Base-by-base conservation (phyloP, 2,329 filamentous ascomycete genomes). In the Trichophyton benhamiae region DNA sequence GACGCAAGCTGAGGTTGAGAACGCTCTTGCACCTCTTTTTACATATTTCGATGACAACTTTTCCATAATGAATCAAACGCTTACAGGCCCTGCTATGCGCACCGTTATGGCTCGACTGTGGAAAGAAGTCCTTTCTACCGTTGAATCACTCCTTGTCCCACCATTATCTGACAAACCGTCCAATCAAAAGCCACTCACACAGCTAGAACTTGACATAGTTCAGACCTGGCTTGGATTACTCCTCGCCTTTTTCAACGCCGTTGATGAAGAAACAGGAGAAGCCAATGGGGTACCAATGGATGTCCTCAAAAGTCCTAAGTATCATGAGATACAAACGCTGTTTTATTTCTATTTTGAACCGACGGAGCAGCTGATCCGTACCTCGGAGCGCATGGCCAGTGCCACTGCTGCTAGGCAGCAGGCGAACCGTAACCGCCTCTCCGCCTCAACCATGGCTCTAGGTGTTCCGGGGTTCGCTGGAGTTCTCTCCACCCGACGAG, bases 341-440 rank as follows among this genome's bases (percentile, higher is more conserved):
- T 95, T 96, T 78, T 99, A 97, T 81, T 99, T 97, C 80, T 99
- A 99, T 78, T 95, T 94, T 71, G 91, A 97, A 69, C 83, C 87
- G 36, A 95, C 91, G 0, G 89, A 95, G 64, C 91, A 88, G 68
- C 82, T 99, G 11, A 90, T 97, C 68, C 87, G 92, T 58, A 95
- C 90, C n/a, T 96, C 90, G 2, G 94, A 99, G 75, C 84, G 89
- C 61, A 99, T 99, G 88, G 92, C 91, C 2, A 87, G 89, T 1
- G 90, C 91, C 46, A 95, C 88, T 3, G 87, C 87, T 8, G 83
- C 89, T 63, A 84, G 87, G 33, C 87, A 95, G 69, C 86, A 91
- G 69, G 81, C 82, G 57, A 78, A 77, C 65, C 73, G 82, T 61
- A 88, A 88, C 74, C 84, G 87, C 22, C 77, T 88, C 17, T 90